Evolutionary conservation across 805 yeast species (phyloP), one percentile per base, ranked within the genome.

Genomic region (Candida broadrunensis): DNA sequence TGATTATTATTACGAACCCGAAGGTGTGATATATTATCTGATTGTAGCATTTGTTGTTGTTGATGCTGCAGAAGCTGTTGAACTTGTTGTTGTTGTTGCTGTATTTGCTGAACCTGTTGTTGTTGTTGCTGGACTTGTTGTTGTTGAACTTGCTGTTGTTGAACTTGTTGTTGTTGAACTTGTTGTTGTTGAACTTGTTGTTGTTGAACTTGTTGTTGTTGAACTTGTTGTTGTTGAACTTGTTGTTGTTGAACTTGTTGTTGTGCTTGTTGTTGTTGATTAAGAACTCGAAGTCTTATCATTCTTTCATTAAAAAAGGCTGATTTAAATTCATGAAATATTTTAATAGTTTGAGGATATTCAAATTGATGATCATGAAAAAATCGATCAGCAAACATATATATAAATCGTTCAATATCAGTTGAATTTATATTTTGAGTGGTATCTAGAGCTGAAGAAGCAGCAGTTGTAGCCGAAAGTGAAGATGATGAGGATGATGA

Each of bases 271-370:
- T 40, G 47, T 17, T 41, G 55, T 33, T 51, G 56, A 31, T 48
- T 55, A 23, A 50, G 42, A 5, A 59, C 49, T 29, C 60, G 41
- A 36, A 55, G 44, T 39, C 58, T 63, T n/a, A 64, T 59, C 27
- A 69, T 63, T 41, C 73, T 45, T 50, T 70, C 75, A 39, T 67
- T 67, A 38, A 60, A 56, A 41, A 70, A 70, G 16, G 73, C 59
- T 35, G 51, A 56, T 48, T 70, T 70, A 51, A 70, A 69, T 42
- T 70, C 72, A 44, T 67, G 73, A 50, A 68, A 70, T 11, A 65
- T 53, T 49, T 68, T 67, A 33, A 64, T 50, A 13, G 74, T 67
- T 45, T 69, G 72, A 3, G 75, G 75, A 41, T 66, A 70, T 35
- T 67, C 72, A 43, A 56, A 64, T 40, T 60, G 67, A 48, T 65